phyloP scores from a whole-genome alignment of 179 eudicot genomes.

The Drosera spatulata region DNA sequence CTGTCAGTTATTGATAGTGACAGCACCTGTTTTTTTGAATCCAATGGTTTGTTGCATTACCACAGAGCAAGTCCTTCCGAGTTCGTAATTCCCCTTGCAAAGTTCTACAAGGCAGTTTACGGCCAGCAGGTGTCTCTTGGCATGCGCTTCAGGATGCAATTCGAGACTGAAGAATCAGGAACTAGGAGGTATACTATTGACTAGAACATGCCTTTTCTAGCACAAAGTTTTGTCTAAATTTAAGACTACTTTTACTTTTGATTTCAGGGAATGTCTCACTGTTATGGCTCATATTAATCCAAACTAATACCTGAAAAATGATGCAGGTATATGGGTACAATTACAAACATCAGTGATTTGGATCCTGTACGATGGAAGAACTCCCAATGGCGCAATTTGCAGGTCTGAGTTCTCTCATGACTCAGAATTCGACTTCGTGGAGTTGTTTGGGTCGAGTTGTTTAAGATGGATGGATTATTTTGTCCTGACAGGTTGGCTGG shows the following conservation, averaged over 20 bases:
- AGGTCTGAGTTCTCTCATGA: conserved; percentile 31
- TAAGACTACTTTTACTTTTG: neutral
- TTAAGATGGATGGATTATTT: neutral
- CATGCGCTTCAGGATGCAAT: conserved; percentile 97
- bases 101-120: conserved; percentile 76
- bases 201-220: neutral
- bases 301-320: conserved; percentile 4
- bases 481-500: conserved; percentile 70
- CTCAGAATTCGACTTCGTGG: neutral
- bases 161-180: conserved; percentile 97
- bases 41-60: neutral
- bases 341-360: conserved; percentile 80
- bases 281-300: neutral
- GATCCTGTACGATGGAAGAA: conserved; percentile 89
- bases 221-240: neutral
- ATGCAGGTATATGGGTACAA: conserved; percentile 96
- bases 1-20: neutral
- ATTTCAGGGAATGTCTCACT: neutral
- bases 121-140: conserved; percentile 88
- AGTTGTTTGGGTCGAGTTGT: neutral
- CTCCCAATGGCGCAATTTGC: conserved; percentile 97
- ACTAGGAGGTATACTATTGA: conserved; percentile 65
- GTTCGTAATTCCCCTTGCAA: conserved; percentile 90
- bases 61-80: conserved; percentile 94
- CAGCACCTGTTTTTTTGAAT: neutral